Evolutionary conservation across 148 eudicot genomes (phyloP).

Genomic region (Rhododendron molle): DNA sequence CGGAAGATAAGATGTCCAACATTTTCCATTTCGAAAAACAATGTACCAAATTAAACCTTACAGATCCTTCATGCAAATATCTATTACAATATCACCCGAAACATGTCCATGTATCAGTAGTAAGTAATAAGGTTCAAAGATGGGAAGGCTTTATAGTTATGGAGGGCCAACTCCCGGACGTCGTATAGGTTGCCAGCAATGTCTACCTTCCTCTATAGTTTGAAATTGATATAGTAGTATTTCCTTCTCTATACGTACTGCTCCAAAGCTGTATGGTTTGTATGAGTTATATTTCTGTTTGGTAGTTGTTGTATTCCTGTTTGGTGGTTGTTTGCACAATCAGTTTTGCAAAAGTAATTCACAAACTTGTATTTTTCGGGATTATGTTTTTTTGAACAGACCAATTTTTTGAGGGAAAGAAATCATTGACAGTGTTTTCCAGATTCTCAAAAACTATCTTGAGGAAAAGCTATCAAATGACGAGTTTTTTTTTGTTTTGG

Average conservation of each 20-base stretch:
- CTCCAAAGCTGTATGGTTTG: background rate
- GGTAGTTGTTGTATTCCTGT: background rate
- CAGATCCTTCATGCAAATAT: background rate
- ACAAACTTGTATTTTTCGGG: background rate
- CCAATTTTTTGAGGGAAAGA: background rate
- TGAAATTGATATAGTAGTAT: background rate
- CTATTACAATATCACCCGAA: background rate
- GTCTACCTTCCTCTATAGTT: background rate
- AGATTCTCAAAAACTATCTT: background rate
- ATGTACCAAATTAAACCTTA: background rate
- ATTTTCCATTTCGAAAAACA: background rate
- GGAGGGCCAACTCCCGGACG: background rate
- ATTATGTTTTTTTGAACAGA: background rate
- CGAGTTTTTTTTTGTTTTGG: background rate
- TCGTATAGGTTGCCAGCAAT: background rate
- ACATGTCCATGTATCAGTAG: background rate
- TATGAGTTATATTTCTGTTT: background rate
- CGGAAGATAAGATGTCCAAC: background rate
- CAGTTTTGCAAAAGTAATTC: background rate
- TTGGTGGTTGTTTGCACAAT: background rate
- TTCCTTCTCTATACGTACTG: background rate
- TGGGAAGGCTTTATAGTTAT: background rate
- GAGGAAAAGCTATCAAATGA: background rate
- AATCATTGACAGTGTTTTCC: background rate
- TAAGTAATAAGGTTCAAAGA: background rate